A percentile compares a stretch with the other conserved stretches of the same genome.
phyloP scores from a whole-genome alignment of 2,329 filamentous ascomycete genomes.

The Chaetomium olivaceum region DNA sequence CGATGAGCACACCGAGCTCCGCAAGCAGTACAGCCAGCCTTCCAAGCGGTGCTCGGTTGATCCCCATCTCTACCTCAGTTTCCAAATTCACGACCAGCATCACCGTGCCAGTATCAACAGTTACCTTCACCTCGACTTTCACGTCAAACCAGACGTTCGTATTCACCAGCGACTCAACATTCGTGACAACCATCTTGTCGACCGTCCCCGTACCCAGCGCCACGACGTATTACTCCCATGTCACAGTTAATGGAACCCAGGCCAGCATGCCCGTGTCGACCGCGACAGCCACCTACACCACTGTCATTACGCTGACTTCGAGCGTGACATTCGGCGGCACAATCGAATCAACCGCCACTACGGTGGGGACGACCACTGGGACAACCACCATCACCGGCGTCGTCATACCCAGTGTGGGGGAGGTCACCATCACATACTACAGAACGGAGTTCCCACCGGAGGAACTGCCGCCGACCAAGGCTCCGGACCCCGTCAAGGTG shows the following conservation, averaged over 20 bases:
- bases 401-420: constrained; percentile 28
- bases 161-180: constrained; percentile 13
- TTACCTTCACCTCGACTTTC: constrained; percentile 12
- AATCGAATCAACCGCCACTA: constrained; percentile 5
- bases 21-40: constrained; percentile 3
- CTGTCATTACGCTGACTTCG: constrained; percentile 11
- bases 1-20: background rate
- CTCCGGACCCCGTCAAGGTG: constrained; percentile 27
- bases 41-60: constrained; percentile 17
- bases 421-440: constrained; percentile 31
- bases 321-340: background rate
- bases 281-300: background rate
- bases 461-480: constrained; percentile 4
- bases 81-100: constrained; percentile 25
- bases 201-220: background rate
- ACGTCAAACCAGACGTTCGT: constrained; percentile 11
- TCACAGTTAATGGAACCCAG: constrained; percentile 14
- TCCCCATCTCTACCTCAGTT: constrained; percentile 19
- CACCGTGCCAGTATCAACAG: constrained; percentile 19
- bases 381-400: constrained; percentile 26
- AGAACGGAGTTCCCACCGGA: constrained; percentile 24
- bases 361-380: background rate
- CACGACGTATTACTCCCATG: constrained; percentile 16
- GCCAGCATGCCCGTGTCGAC: constrained; percentile 9
- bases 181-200: constrained; percentile 9